A percentile compares a stretch with the other conserved stretches of the same genome.
Conservation (phyloP, 441 rosid species). For the Brassica balearica region DNA sequence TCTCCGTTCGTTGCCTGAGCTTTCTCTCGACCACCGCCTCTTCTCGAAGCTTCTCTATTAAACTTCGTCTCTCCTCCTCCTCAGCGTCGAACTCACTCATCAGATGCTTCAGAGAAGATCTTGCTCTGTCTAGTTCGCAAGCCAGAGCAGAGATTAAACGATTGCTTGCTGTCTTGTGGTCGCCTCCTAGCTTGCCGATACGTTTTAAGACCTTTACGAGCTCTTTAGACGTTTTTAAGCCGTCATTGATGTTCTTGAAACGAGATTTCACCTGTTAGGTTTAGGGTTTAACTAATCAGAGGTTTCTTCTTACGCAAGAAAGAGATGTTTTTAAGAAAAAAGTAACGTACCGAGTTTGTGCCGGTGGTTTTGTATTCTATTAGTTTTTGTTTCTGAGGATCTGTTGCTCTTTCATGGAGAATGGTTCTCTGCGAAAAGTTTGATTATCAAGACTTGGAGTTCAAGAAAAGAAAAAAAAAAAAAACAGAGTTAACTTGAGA, state of each 20-base stretch:
- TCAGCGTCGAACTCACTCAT: constrained; percentile 51
- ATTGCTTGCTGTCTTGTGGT: constrained; percentile 49
- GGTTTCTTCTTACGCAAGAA: constrained; percentile 24
- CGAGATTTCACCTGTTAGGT: constrained; percentile 34
- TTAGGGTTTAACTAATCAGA: neutral
- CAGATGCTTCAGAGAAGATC: constrained; percentile 58
- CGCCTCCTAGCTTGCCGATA: constrained; percentile 63
- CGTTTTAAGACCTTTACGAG: constrained; percentile 72
- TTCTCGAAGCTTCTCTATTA: constrained; percentile 65
- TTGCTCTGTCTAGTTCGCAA: constrained; percentile 66
- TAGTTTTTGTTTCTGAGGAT: constrained; percentile 11
- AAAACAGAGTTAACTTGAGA: constrained; percentile 8
- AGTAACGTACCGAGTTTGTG: constrained; percentile 30
- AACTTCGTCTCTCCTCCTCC: constrained; percentile 62
- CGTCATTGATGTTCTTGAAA: constrained; percentile 64
- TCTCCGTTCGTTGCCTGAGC: constrained; percentile 70
- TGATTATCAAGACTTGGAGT: neutral
- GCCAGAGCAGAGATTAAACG: constrained; percentile 71
- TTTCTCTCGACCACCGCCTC: constrained; percentile 79
- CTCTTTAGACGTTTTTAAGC: constrained; percentile 76
- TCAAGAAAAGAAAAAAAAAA: neutral
- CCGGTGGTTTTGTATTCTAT: constrained; percentile 28
- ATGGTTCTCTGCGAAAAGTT: constrained; percentile 6
- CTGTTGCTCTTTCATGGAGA: neutral
- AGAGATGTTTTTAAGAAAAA: neutral